These are phyloP conservation scores for Candida succiphila DNA, from an alignment of 805 yeast genomes.

Conservation along the genomic window DNA sequence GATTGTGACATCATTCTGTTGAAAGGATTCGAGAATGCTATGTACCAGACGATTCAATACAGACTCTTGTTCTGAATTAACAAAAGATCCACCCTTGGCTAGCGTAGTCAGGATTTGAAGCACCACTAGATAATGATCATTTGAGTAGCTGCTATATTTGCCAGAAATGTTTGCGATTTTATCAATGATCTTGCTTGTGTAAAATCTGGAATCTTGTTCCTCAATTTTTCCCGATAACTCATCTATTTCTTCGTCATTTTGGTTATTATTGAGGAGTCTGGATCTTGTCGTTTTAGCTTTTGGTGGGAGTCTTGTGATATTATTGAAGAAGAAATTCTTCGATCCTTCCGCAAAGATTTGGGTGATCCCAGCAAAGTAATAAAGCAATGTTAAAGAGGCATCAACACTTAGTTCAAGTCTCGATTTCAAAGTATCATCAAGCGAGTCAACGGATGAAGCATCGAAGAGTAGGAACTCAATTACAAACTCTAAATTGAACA, in stretches of 20 bases:
- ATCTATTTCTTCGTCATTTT: not conserved
- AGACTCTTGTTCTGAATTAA: conserved; percentile 9
- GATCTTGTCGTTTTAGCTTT: conserved; percentile 2
- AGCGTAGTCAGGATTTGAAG: conserved; percentile 7
- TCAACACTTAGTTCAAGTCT: conserved; percentile 12
- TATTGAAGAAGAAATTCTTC: not conserved
- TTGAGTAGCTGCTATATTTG: conserved; percentile 3
- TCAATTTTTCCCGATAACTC: not conserved
- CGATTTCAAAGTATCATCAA: conserved; percentile 22
- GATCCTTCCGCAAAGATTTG: conserved; percentile 19
- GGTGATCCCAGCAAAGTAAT: conserved; percentile 30
- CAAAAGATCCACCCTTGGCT: conserved; percentile 9
- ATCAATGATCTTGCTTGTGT: conserved; percentile 8
- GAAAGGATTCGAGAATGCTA: no score
- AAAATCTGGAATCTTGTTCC: conserved; percentile 8
- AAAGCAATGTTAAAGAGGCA: conserved; percentile 24
- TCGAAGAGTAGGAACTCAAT: conserved; percentile 35
- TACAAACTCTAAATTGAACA: conserved; percentile 27
- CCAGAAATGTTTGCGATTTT: conserved; percentile 12
- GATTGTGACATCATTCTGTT: no score
- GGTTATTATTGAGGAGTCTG: conserved; percentile 1
- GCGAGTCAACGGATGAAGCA: conserved; percentile 22
- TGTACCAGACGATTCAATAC: no score
- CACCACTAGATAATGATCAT: conserved; percentile 5
- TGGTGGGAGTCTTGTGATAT: not conserved